Base-by-base conservation (phyloP, 352 stramenopile species). In the Pythium guiyangense region DNA sequence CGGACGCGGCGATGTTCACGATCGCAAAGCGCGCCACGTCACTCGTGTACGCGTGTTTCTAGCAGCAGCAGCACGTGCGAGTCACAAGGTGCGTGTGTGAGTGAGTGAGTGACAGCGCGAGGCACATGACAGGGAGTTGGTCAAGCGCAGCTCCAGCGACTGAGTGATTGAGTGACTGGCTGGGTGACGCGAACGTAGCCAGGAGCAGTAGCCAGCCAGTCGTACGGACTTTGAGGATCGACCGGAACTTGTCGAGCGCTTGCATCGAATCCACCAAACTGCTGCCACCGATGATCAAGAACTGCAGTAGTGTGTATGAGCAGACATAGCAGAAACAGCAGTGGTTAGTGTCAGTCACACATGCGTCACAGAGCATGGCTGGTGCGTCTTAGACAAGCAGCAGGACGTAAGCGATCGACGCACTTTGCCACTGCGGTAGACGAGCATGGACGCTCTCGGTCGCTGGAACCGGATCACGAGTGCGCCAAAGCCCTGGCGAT, bases 401-500 rank as follows among this genome's bases (percentile, higher is more conserved):
- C n/a, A n/a, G n/a, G n/a, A n/a, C n/a, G n/a, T n/a, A n/a, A n/a
- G n/a, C n/a, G n/a, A n/a, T n/a, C n/a, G 6, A 29, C 54, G 15
- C 27, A 86, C 80, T 65, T 89, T 91, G 27, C 81, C 81, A 49
- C 78, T 89, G 20, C 71, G 64, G 53, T 91, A 91, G 29, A 82
- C 46, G 18, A 89, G 54, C 29, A 88, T 61, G 3, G 78, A 88
- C 25, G 78, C 81, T 9, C 69, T 67, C 25, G 81, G n/a, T n/a
- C n/a, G n/a, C n/a, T n/a, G n/a, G n/a, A n/a, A n/a, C n/a, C n/a
- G n/a, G n/a, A n/a, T n/a, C 25, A 89, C 64, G 45, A 91, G 50
- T 10, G 78, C 78, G n/a, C 61, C 76, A 49, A 91, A 91, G 43
- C 73, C 69, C 79, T 89, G n/a, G n/a, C n/a, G n/a, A n/a, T n/a